Evolutionary conservation across 202 grass and related monocot species (phyloP), one percentile per base, ranked within the genome.

Genomic region (Setaria viridis): DNA sequence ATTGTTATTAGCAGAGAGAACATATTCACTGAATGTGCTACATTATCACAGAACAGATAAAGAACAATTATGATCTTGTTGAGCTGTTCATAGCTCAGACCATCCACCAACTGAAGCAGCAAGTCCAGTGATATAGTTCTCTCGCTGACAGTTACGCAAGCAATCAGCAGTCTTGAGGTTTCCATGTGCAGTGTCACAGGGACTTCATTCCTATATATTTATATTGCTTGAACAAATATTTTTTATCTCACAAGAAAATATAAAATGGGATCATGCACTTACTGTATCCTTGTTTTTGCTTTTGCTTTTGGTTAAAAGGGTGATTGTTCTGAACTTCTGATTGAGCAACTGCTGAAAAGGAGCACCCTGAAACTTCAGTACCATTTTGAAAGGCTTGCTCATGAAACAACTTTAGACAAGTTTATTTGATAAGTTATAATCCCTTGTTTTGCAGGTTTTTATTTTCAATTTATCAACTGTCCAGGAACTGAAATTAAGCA

Each of bases 81-180:
- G 70, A 43, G 2, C 71, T 76, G 50, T 20, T 51, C 65, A 55
- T 50, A 25, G 34, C 11, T 71, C 11, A 34, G 55, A 79, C 9
- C 29, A 65, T 78, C 30, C 74, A 82, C 71, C 49, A 45, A 81
- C 49, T 45, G 11, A 71, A 55, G 86, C 35, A 64, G 71, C 16
- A 64, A 78, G n/a, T 57, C 3, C 13, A 43, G 1, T 71, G 17
- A 32, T 71, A 12, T 34, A 6, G 13, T 62, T 83, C 29, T 50
- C 10, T 73, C 33, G 1, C 4, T 11, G 33, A 21, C 35, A 53
- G 20, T 55, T 43, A 54, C 51, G 35, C 25, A 54, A 78, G 8
- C 34, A 20, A 29, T 79, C 9, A 5, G 6, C 57, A 83, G 25
- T 83, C 46, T 55, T 83, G 45, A 71, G 6, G 7, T 72, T 78